These are phyloP conservation scores for Aspergillus persii DNA, from an alignment of 2,329 filamentous ascomycete genomes.

Conservation along the genomic window DNA sequence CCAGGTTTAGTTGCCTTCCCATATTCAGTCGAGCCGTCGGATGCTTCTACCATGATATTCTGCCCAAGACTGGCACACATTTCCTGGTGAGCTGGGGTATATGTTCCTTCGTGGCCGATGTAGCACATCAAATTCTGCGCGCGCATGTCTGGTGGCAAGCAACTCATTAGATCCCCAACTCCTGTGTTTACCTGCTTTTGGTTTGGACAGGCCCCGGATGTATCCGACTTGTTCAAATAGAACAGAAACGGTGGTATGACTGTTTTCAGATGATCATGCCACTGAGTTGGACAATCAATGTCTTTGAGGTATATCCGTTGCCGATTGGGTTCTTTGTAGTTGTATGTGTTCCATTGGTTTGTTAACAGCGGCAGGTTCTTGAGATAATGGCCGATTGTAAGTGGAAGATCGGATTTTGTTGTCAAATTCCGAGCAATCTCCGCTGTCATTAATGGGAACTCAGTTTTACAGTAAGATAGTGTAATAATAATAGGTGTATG, in stretches of 20 bases:
- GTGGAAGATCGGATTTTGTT: slow-evolving; percentile 69
- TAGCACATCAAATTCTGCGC: slow-evolving; percentile 99
- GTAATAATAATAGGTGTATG: background rate
- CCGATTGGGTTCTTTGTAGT: slow-evolving; percentile 73
- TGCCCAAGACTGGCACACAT: slow-evolving; percentile 97
- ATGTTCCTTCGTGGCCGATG: slow-evolving; percentile 94
- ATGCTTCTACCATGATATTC: slow-evolving; percentile 97
- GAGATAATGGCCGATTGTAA: slow-evolving; percentile 88
- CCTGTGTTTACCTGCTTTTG: slow-evolving; percentile 61
- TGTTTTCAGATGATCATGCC: slow-evolving; percentile 75
- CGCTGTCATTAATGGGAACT: slow-evolving; percentile 48
- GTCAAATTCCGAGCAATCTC: slow-evolving; percentile 82
- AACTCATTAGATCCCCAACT: slow-evolving; percentile 93
- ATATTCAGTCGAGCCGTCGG: slow-evolving; percentile 59
- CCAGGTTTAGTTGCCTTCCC: slow-evolving; percentile 73
- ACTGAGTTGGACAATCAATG: slow-evolving; percentile 87
- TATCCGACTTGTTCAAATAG: slow-evolving; percentile 75
- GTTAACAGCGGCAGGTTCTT: slow-evolving; percentile 81
- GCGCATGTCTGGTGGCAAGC: slow-evolving; percentile 78
- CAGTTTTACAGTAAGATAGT: background rate
- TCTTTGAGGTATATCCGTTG: slow-evolving; percentile 95
- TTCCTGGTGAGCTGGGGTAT: slow-evolving; percentile 89
- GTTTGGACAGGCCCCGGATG: slow-evolving; percentile 35
- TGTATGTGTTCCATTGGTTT: slow-evolving; percentile 73
- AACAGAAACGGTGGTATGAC: slow-evolving; percentile 79